Percentiles rank a stretch among this genome's conserved stretches.
Evolutionary conservation across 306 rosid species (phyloP).

Genomic region (Inga leiocalycina): DNA sequence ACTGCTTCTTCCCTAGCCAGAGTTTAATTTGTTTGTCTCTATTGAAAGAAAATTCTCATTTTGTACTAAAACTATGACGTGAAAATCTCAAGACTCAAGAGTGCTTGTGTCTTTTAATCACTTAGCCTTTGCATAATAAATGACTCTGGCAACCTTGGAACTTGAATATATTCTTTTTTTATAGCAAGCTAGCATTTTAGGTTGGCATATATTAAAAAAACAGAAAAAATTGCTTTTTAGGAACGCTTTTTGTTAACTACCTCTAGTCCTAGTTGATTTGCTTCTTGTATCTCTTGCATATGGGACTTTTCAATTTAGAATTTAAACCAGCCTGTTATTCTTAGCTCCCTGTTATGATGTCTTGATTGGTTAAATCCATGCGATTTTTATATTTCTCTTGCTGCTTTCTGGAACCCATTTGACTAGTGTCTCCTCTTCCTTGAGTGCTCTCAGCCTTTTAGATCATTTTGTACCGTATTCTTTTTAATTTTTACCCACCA

Average conservation of each 20-base stretch:
- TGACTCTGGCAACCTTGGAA: not conserved
- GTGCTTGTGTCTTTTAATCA: not conserved
- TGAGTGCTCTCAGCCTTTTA: slow-evolving; percentile 24
- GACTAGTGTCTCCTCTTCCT: not conserved
- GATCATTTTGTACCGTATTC: not conserved
- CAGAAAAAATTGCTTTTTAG: not conserved
- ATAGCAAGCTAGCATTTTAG: not conserved
- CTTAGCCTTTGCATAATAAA: not conserved
- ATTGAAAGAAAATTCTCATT: not conserved
- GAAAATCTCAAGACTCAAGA: not conserved
- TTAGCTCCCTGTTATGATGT: not conserved
- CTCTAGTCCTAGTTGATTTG: not conserved
- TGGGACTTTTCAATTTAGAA: not conserved
- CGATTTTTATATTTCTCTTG: not conserved
- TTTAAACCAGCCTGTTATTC: not conserved
- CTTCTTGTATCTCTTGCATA: not conserved
- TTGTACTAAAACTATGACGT: not conserved
- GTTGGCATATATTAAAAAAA: not conserved
- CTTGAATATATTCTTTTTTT: not conserved
- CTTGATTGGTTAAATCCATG: not conserved
- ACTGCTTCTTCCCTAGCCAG: not conserved
- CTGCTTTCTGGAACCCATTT: not conserved
- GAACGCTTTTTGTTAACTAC: not conserved
- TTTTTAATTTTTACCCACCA: slow-evolving; percentile 8
- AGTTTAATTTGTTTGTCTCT: not conserved